Evolutionary conservation across 2,329 filamentous ascomycete genomes (phyloP).

Genomic region (Exutisphaerella laricina): DNA sequence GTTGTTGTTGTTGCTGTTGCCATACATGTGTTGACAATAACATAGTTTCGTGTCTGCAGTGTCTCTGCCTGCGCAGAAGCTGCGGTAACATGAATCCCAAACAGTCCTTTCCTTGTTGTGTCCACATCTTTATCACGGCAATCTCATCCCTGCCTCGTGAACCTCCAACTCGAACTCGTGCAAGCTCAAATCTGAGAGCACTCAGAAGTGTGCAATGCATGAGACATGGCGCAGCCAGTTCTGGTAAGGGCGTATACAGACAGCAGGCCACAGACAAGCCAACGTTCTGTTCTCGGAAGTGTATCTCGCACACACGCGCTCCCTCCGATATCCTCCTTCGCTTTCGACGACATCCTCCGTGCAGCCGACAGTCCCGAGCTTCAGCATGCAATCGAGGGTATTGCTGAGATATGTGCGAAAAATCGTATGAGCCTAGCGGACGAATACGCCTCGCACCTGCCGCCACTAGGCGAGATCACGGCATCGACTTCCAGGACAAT

Average conservation of each 20-base stretch:
- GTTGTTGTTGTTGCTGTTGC: neutral
- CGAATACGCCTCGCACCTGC: slow-evolving; percentile 58
- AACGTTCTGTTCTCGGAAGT: neutral
- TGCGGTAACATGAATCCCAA: neutral
- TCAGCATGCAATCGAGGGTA: slow-evolving; percentile 53
- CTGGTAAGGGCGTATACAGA: slow-evolving; percentile 34
- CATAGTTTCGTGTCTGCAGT: no score
- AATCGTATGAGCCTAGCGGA: slow-evolving; percentile 57
- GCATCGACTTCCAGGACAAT: slow-evolving; percentile 18
- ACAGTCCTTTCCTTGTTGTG: neutral
- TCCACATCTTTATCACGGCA: neutral
- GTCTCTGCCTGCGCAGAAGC: slow-evolving; percentile 1
- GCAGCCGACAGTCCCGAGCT: slow-evolving; percentile 46
- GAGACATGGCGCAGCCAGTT: slow-evolving; percentile 37
- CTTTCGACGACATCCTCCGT: slow-evolving; percentile 32
- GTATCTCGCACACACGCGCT: slow-evolving; percentile 19
- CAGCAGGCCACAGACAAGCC: slow-evolving; percentile 11
- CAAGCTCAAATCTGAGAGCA: slow-evolving; percentile 1
- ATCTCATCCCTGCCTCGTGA: neutral
- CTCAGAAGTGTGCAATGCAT: slow-evolving; percentile 3
- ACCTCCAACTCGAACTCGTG: neutral
- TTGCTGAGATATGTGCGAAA: slow-evolving; percentile 58
- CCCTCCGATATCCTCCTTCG: slow-evolving; percentile 30
- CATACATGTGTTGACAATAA: neutral
- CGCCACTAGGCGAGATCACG: slow-evolving; percentile 54